Conservation (phyloP, 192 early-diverging fungal species). For the Backusella liffmaniae region DNA sequence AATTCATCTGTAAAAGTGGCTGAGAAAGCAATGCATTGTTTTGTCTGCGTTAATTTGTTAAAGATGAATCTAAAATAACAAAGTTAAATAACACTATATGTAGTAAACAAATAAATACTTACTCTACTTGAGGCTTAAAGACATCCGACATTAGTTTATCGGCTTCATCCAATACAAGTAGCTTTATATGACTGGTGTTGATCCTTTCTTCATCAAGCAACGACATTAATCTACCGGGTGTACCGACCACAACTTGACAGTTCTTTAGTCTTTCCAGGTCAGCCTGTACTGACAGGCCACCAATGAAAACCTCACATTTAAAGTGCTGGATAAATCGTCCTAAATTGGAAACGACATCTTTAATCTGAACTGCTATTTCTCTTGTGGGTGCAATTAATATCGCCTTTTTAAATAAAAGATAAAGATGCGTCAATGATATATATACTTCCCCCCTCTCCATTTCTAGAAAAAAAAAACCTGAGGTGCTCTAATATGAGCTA, state of each 20-base stretch:
- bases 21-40: conserved; percentile 60
- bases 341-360: conserved; percentile 49
- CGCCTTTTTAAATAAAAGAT: neutral
- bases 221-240: conserved; percentile 48
- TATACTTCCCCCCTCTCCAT: no score
- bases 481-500: conserved; percentile 22
- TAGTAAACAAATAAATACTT: conserved; percentile 10
- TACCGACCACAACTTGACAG: conserved; percentile 55
- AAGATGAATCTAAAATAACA: conserved; percentile 35
- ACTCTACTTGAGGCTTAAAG: conserved; percentile 42
- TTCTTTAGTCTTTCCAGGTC: conserved; percentile 42
- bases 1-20: conserved; percentile 56
- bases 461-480: conserved; percentile 22
- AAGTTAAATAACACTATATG: neutral
- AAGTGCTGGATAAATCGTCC: conserved; percentile 23
- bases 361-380: conserved; percentile 64
- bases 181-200: conserved; percentile 34
- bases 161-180: conserved; percentile 60
- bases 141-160: conserved; percentile 58
- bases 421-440: neutral
- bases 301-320: conserved; percentile 52
- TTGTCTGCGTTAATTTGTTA: conserved; percentile 34
- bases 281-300: conserved; percentile 47
- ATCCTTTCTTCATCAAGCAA: conserved; percentile 42
- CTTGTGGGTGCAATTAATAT: conserved; percentile 61